Conservation (phyloP, 2,329 filamentous ascomycete species). For the Venturia pyrina region DNA sequence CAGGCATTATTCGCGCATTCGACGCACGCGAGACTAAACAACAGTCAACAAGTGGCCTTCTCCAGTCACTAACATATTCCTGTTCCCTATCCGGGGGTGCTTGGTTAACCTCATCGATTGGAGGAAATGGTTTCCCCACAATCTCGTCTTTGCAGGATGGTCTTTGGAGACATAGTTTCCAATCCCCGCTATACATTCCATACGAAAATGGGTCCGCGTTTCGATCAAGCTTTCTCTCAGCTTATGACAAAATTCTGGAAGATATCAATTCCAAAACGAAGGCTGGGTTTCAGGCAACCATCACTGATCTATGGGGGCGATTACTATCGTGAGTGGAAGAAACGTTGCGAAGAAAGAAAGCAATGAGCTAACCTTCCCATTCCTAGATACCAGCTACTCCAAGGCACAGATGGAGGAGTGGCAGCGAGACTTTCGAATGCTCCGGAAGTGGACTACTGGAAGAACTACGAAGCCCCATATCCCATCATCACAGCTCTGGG, state of each 20-base stretch:
- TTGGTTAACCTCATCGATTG: conserved; percentile 36
- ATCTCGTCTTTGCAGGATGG: conserved; percentile 29
- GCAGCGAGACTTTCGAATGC: conserved; percentile 25
- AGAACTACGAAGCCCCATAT: conserved; percentile 29
- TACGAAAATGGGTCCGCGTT: background rate
- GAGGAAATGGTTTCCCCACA: conserved; percentile 38
- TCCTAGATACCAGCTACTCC: conserved; percentile 34
- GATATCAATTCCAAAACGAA: conserved; percentile 27
- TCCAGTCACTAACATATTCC: conserved; percentile 37
- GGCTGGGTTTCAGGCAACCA: conserved; percentile 30
- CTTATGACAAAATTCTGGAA: conserved; percentile 18
- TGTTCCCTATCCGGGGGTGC: conserved; percentile 35
- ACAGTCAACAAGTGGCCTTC: conserved; percentile 31
- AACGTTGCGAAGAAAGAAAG: background rate
- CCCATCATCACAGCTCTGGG: conserved; percentile 36
- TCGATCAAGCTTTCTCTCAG: background rate
- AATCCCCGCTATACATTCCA: background rate
- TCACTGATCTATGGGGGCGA: conserved; percentile 33
- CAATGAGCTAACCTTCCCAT: background rate
- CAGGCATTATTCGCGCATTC: conserved; percentile 34
- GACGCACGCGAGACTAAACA: conserved; percentile 35
- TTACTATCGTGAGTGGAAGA: conserved; percentile 23
- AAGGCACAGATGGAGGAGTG: conserved; percentile 29
- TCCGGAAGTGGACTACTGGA: conserved; percentile 30
- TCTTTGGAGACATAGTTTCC: conserved; percentile 24